These are phyloP conservation scores for Lathyrus sativus DNA, from an alignment of 306 rosid species.

Conservation along the genomic window DNA sequence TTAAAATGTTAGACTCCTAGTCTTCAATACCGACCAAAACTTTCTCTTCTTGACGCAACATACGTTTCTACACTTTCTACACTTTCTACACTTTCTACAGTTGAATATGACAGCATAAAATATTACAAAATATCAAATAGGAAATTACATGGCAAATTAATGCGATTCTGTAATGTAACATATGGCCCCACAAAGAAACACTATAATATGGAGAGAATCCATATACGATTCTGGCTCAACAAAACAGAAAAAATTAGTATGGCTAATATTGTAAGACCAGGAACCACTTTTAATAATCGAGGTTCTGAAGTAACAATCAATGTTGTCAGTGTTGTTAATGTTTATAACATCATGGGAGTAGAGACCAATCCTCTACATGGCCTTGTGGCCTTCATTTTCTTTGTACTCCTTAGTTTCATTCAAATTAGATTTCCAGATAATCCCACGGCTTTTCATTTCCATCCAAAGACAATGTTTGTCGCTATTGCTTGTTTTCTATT, in stretches of 20 bases:
- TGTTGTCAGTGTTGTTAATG: background rate
- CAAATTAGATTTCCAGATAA: background rate
- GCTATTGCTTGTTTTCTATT: slow-evolving; percentile 6
- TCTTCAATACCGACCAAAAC: no score
- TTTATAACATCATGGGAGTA: background rate
- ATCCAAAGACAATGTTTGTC: background rate
- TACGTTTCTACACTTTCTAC: no score
- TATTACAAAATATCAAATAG: no score
- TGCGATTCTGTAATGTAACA: no score
- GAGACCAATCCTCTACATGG: slow-evolving; percentile 1
- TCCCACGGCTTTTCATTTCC: background rate
- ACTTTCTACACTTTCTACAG: no score
- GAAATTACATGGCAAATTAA: no score
- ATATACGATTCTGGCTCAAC: background rate
- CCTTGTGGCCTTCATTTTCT: slow-evolving; percentile 20
- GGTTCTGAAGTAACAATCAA: background rate
- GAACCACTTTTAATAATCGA: background rate
- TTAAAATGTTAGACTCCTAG: no score
- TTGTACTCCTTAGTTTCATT: background rate
- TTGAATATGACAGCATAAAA: no score
- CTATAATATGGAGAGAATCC: no score
- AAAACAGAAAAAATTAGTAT: background rate
- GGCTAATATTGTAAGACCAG: background rate
- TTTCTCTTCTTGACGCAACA: no score
- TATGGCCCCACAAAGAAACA: no score